Conservation (phyloP, 768 basidiomycete genomes). For the Dentipellis sp. region DNA sequence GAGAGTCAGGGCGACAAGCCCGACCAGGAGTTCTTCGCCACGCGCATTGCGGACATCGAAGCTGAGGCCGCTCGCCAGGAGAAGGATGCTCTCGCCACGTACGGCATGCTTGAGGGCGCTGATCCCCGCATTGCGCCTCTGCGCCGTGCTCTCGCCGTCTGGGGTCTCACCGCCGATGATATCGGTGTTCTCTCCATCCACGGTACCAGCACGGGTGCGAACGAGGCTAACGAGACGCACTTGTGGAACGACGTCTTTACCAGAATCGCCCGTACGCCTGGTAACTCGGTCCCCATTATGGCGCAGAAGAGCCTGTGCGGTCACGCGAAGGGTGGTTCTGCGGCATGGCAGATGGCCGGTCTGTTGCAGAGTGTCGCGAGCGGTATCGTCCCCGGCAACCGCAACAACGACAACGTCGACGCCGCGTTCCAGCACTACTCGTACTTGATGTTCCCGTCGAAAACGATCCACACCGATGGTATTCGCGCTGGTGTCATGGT, state of each 20-base stretch:
- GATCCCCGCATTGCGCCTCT: constrained; percentile 86
- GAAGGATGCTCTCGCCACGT: constrained; percentile 84
- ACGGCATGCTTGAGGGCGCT: constrained; percentile 88
- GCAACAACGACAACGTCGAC: constrained; percentile 96
- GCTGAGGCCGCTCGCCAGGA: constrained; percentile 88
- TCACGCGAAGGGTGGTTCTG: constrained; percentile 98
- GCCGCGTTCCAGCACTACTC: constrained; percentile 83
- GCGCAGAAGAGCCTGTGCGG: constrained; percentile 97
- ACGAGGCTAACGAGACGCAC: constrained; percentile 95
- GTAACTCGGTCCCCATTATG: constrained; percentile 95
- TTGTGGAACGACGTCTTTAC: constrained; percentile 95
- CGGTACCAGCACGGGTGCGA: constrained; percentile 81
- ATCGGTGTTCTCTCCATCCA: constrained; percentile 87
- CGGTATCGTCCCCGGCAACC: constrained; percentile 90
- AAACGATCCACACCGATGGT: constrained; percentile 89
- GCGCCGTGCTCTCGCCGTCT: constrained; percentile 92
- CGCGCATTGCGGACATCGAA: constrained; percentile 78
- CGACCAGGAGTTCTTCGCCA: constrained; percentile 63
- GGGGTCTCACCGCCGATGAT: constrained; percentile 91
- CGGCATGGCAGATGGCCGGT: constrained; percentile 94
- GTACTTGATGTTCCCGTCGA: constrained; percentile 95
- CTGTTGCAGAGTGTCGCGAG: constrained; percentile 76
- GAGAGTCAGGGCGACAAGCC: constrained; percentile 41
- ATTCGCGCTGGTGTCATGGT: constrained; percentile 85
- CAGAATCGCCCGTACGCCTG: constrained; percentile 80